Base-by-base conservation (phyloP, 2,329 filamentous ascomycete species). In the Epichloe elymi region DNA sequence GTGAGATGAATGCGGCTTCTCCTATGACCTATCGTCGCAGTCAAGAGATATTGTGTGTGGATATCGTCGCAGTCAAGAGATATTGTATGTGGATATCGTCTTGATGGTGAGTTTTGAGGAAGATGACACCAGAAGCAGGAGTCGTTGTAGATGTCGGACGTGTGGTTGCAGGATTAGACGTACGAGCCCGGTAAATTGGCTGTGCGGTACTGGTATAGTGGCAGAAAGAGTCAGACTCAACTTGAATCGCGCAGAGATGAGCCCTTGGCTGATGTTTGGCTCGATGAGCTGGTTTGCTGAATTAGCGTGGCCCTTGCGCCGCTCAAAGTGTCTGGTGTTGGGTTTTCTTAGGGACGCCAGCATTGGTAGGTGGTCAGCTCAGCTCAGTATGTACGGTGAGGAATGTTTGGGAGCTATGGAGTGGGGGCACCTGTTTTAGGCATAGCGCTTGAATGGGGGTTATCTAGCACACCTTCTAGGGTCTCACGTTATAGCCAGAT, bases 341-440 rank as follows among this genome's bases (percentile, higher is more conserved):
- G 30, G 37, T 45, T 46, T 53, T 51, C 39, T 42, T 36, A 30
- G 46, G 48, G 53, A 54, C 46, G 49, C 47, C 50, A 48, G 52
- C 48, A 49, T 54, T 52, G 52, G 53, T 51, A 45, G 45, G 55
- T 63, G 63, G 61, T 58, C 60, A 58, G 48, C 35, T 36, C 38
- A 46, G 42, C 19, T 49, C 46, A 54, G 53, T 57, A 7, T 26
- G 23, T 26, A 26, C 6, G 23, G 23, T 26, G 23, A 26, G 23
- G 23, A 26, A 26, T 26, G 6, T 62, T 63, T 59, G 33, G 54
- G 54, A 64, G 59, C 60, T 45, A 30, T 33, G 26, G 26, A 30
- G 26, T 63, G 55, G 58, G 58, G 56, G 53, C 51, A 54, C 56
- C 64, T 64, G 55, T 48, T 62, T 63, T 60, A 44, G 64, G 66